Percentiles rank a stretch among this genome's conserved stretches.
Evolutionary conservation across 352 stramenopile genomes (phyloP).

Genomic region (Aphanomyces cochlioides): DNA sequence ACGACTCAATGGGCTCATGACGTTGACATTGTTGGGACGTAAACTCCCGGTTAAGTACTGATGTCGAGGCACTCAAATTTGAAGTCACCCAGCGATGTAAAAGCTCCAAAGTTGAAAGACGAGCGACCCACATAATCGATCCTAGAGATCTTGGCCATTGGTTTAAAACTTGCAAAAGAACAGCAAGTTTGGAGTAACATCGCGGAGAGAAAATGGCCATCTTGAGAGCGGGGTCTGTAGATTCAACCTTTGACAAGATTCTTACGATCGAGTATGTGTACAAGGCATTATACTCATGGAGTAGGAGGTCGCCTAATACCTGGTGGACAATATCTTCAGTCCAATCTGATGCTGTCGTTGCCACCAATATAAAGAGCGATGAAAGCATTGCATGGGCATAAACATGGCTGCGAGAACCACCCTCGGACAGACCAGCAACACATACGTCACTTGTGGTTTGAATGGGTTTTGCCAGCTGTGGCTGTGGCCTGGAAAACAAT

Average conservation of each 20-base stretch:
- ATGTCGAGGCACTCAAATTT: background rate
- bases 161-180: constrained; percentile 1
- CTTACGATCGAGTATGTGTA: constrained; percentile 9
- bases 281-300: background rate
- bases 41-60: background rate
- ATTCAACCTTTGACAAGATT: background rate
- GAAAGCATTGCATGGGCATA: constrained; percentile 8
- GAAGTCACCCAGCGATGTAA: constrained; percentile 4
- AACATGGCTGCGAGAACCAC: background rate
- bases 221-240: background rate
- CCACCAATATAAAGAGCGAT: background rate
- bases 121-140: background rate
- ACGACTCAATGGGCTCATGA: background rate
- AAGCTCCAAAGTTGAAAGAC: background rate
- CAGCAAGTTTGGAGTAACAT: background rate
- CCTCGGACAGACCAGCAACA: background rate
- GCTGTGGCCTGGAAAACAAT: background rate
- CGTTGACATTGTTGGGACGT: background rate
- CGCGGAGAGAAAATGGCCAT: background rate
- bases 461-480: background rate
- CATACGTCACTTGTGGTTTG: background rate
- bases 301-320: background rate
- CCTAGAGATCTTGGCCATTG: background rate
- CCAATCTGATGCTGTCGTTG: background rate
- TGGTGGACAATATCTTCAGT: background rate